A percentile compares a stretch with the other conserved stretches of the same genome.
Evolutionary conservation across 2,329 filamentous ascomycete genomes (phyloP).

Genomic region (Penicillium corylophilum): DNA sequence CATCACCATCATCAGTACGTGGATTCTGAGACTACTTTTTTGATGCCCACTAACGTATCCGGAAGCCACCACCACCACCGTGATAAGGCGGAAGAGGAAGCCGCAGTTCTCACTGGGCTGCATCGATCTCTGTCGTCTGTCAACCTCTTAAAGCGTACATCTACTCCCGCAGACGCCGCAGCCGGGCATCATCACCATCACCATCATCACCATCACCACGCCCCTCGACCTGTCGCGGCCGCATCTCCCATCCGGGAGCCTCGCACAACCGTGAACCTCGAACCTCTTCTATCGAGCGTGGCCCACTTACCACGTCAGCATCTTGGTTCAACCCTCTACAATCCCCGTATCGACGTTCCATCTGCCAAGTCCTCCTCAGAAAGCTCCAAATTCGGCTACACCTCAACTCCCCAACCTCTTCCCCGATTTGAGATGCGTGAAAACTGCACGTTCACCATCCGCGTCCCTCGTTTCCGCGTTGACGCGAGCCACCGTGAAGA

Average conservation of each 20-base stretch:
- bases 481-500: conserved; percentile 70
- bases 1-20: conserved; percentile 55
- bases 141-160: conserved; percentile 30
- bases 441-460: conserved; percentile 87
- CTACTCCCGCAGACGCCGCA: conserved; percentile 29
- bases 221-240: conserved; percentile 27
- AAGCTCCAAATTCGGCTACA: conserved; percentile 58
- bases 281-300: conserved; percentile 70
- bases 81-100: conserved; percentile 53
- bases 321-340: conserved; percentile 81
- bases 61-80: conserved; percentile 55
- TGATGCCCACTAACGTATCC: conserved; percentile 16
- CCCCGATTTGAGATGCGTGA: conserved; percentile 75
- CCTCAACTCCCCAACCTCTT: conserved; percentile 66
- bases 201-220: conserved; percentile 45
- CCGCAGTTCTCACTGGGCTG: conserved; percentile 19
- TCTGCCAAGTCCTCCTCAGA: conserved; percentile 40
- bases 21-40: neutral
- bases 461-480: conserved; percentile 78
- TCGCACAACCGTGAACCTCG: conserved; percentile 65
- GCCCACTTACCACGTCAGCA: conserved; percentile 71
- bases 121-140: conserved; percentile 28
- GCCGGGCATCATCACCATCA: conserved; percentile 42
- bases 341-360: conserved; percentile 59
- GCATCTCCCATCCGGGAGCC: conserved; percentile 53